These are phyloP conservation scores for Globisporangium nodosum DNA, from an alignment of 352 stramenopile genomes.

Conservation along the genomic window DNA sequence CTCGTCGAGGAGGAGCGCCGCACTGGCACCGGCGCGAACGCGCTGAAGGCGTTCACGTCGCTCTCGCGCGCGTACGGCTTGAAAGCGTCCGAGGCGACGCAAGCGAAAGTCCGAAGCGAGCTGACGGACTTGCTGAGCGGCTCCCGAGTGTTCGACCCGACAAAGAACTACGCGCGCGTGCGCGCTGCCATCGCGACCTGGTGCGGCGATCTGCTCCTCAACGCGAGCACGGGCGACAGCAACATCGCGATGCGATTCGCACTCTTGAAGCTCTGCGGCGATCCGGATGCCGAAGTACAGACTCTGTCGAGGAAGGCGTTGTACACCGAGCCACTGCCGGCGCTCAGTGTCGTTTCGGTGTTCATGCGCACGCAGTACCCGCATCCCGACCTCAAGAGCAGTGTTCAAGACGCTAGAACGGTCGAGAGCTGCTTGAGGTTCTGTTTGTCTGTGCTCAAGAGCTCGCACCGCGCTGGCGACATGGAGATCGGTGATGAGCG, in stretches of 20 bases:
- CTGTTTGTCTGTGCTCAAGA: constrained; percentile 41
- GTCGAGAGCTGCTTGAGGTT: constrained; percentile 52
- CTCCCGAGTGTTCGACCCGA: constrained; percentile 50
- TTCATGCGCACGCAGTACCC: constrained; percentile 22
- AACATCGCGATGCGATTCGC: constrained; percentile 53
- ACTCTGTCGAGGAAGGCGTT: constrained; percentile 30
- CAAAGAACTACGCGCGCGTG: constrained; percentile 60
- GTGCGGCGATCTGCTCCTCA: constrained; percentile 44
- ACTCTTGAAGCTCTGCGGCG: constrained; percentile 35
- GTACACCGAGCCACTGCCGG: constrained; percentile 39
- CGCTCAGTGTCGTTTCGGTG: constrained; percentile 19
- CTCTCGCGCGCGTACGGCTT: constrained; percentile 37
- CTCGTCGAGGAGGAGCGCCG: constrained; percentile 47
- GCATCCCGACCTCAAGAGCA: constrained; percentile 33
- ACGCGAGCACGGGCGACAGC: constrained; percentile 11
- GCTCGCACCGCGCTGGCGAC: constrained; percentile 4
- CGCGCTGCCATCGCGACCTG: constrained; percentile 52
- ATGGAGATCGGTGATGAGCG: constrained; percentile 20
- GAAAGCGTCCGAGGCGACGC: constrained; percentile 20
- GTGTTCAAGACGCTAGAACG: constrained; percentile 23
- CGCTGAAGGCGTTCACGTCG: constrained; percentile 57
- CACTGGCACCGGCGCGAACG: constrained; percentile 43
- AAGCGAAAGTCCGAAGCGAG: constrained; percentile 38
- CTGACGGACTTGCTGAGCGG: constrained; percentile 48
- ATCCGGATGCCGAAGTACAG: constrained; percentile 39